Conservation (phyloP, 169 alveolate genomes). For the Pseudocohnilembus persalinus region DNA sequence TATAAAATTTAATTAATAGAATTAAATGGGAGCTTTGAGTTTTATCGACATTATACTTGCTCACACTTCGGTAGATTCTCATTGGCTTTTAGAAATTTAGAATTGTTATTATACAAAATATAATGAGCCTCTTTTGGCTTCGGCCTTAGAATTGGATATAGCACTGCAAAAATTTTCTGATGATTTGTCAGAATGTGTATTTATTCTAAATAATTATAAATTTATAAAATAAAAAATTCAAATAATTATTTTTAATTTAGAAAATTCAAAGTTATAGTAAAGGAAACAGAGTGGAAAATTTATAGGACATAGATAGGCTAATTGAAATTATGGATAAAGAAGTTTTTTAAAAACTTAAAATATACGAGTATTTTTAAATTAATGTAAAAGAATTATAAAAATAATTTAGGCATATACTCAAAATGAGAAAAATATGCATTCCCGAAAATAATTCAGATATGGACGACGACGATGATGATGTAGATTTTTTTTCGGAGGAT, state of each 20-base stretch:
- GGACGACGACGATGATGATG: neutral
- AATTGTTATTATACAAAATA: conserved; percentile 84
- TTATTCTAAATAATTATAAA: too few relatives aligned
- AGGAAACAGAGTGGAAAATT: neutral
- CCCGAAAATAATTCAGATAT: too few relatives aligned
- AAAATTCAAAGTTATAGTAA: too few relatives aligned
- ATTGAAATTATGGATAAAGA: neutral
- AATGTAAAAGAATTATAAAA: neutral
- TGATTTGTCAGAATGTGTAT: neutral
- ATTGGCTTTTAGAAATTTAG: conserved; percentile 87
- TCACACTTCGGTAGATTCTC: conserved; percentile 90
- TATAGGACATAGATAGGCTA: neutral
- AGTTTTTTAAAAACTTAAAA: neutral
- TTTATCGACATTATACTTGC: conserved; percentile 90
- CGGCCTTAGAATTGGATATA: neutral
- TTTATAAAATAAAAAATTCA: neutral
- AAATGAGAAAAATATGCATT: too few relatives aligned
- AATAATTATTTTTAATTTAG: neutral
- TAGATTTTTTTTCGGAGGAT: neutral
- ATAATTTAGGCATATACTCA: too few relatives aligned
- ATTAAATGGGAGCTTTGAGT: conserved; percentile 71
- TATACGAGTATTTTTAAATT: neutral
- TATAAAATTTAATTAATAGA: neutral
- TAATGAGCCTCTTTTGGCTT: conserved; percentile 80
- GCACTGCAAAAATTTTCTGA: neutral